Evolutionary conservation across 306 rosid species (phyloP), one percentile per base, ranked within the genome.

Genomic region (Sophora flavescens): DNA sequence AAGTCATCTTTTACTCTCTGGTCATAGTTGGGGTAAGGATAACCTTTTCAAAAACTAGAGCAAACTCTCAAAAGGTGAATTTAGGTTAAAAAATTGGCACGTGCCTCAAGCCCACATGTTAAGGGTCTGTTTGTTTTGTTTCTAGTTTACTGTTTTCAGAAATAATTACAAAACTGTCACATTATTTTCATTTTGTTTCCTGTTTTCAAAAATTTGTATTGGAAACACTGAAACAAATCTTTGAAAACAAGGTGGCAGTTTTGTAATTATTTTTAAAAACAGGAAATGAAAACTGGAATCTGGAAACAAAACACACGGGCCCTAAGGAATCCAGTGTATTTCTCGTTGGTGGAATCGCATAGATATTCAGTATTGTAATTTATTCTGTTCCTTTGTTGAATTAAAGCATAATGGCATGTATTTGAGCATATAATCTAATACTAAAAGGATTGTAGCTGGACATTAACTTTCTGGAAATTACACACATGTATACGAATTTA

Each of bases 31-130:
- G 65, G 65, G 79, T 58, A 6, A 78, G 42, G 77, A 61, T 70
- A 41, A 26, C 48, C 30, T 70, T 60, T 70, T 60, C 35, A 26
- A 60, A 78, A 70, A 38, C 48, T 42, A 57, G 58, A 45, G 26
- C 60, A 18, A 54, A 80, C 58, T 35, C 52, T 8, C 67, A n/a
- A 32, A 74, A 59, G 75, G 33, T 44, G 75, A 77, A 45, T 77
- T 35, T 6, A 4, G 28, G 59, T 63, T 6, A n/a, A 14, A 57
- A 44, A n/a, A 3, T 16, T 38, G 69, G 22, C 33, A 14, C 54
- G 69, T 47, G 63, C 45, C 39, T 69, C 44, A 63, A n/a, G 32
- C 58, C 63, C 70, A 22, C 47, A 36, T 41, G 6, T 6, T 17
- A 60, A 68, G 65, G 84, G 60, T 1, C 22, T 22, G 22, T 22